phyloP scores from a whole-genome alignment of 352 stramenopile species.

The Hyaloperonospora brassicae region DNA sequence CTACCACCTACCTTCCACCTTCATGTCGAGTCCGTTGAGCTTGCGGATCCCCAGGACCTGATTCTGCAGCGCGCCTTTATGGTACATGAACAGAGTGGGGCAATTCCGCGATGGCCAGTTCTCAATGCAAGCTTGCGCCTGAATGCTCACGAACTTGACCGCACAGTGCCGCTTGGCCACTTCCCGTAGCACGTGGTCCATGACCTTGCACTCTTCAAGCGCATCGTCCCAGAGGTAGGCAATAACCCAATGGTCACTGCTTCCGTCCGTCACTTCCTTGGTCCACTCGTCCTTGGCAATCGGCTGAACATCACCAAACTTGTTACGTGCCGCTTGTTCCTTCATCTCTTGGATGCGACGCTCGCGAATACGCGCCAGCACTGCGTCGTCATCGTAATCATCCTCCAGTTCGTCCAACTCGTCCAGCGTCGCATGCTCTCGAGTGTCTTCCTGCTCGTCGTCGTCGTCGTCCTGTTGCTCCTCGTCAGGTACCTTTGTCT shows the following conservation, averaged over 20 bases:
- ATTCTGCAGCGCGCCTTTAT: conserved; percentile 81
- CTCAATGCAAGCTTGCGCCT: conserved; percentile 84
- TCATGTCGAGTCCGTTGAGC: conserved; percentile 83
- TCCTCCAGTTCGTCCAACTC: conserved; percentile 85
- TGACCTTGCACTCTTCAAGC: conserved; percentile 86
- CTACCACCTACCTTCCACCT: conserved; percentile 50
- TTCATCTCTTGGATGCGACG: conserved; percentile 86
- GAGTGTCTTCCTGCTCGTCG: conserved; percentile 58
- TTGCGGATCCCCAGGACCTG: conserved; percentile 86
- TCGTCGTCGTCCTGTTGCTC: conserved; percentile 63
- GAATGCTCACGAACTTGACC: conserved; percentile 92
- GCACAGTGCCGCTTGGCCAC: conserved; percentile 83
- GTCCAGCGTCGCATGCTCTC: conserved; percentile 73
- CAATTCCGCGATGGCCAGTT: conserved; percentile 90
- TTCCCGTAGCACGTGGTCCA: conserved; percentile 80
- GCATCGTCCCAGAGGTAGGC: conserved; percentile 86
- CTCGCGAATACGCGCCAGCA: conserved; percentile 72
- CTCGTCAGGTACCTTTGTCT: conserved; percentile 81
- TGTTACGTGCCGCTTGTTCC: conserved; percentile 66
- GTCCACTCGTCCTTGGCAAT: conserved; percentile 92
- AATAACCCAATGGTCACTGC: conserved; percentile 83
- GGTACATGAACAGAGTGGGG: conserved; percentile 91
- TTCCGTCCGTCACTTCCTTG: conserved; percentile 86
- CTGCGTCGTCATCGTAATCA: conserved; percentile 80
- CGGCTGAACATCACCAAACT: conserved; percentile 84